These are phyloP conservation scores for Scheffersomyces parashehatae DNA, from an alignment of 1,139 yeast genomes.

Conservation along the genomic window DNA sequence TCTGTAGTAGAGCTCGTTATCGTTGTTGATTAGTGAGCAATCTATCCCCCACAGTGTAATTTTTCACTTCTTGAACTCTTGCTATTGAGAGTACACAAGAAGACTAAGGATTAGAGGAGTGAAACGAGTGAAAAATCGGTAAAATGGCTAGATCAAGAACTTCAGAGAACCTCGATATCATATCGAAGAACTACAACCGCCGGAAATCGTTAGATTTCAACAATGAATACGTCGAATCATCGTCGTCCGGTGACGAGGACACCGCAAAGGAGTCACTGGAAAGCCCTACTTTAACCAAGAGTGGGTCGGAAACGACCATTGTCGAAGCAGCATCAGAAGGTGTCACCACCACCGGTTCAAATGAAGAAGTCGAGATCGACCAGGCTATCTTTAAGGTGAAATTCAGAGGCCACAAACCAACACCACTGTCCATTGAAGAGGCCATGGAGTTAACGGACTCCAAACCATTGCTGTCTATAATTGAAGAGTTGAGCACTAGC, in stretches of 20 bases:
- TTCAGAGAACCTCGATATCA: background rate
- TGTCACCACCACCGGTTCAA: constrained; percentile 3
- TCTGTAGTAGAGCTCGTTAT: too few species aligned
- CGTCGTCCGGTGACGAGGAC: constrained; percentile 8
- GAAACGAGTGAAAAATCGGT: too few species aligned
- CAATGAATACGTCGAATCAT: constrained; percentile 18
- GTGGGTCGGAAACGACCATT: background rate
- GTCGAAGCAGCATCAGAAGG: background rate
- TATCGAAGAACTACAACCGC: constrained; percentile 16
- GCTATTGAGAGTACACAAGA: too few species aligned
- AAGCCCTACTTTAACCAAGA: background rate
- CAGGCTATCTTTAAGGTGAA: background rate
- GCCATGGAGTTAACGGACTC: background rate
- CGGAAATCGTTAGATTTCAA: constrained; percentile 22
- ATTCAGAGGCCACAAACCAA: background rate
- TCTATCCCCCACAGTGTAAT: too few species aligned
- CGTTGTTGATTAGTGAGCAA: too few species aligned
- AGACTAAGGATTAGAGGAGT: too few species aligned
- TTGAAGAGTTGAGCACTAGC: constrained; percentile 3
- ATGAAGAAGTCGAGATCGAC: background rate
- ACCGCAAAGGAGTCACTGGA: background rate
- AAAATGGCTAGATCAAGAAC: background rate
- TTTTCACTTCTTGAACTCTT: too few species aligned
- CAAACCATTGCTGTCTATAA: background rate
- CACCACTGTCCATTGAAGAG: background rate